A percentile compares a stretch with the other conserved stretches of the same genome.
Conservation (phyloP, 176 grass and related monocot genomes). For the Stipa capillata region DNA sequence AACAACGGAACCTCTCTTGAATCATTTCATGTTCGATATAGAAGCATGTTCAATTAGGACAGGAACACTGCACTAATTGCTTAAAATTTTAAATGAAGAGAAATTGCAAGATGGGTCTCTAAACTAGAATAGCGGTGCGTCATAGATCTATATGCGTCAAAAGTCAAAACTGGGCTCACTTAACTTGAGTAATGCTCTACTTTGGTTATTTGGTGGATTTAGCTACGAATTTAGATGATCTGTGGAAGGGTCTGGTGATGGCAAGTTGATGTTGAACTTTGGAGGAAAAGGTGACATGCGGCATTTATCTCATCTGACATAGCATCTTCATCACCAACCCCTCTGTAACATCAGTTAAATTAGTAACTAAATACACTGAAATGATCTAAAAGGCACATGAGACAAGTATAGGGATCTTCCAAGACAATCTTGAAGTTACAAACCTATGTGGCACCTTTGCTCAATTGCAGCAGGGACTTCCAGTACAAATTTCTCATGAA, state of each 20-base stretch:
- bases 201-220: background rate
- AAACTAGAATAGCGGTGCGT: background rate
- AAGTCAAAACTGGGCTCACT: background rate
- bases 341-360: background rate
- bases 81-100: background rate
- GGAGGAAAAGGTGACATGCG: background rate
- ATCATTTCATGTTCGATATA: background rate
- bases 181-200: background rate
- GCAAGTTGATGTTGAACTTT: background rate
- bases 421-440: conserved; percentile 1
- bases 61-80: background rate
- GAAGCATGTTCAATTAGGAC: background rate
- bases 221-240: background rate
- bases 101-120: background rate
- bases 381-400: background rate
- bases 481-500: background rate
- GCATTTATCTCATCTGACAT: background rate
- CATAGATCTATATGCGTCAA: background rate
- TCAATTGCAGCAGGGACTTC: background rate
- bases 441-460: background rate
- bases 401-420: background rate
- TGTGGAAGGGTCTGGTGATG: background rate
- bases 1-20: background rate
- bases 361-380: background rate
- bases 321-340: background rate